Conservation (phyloP, 169 alveolate genomes). For the Cryptosporidium parvum region DNA sequence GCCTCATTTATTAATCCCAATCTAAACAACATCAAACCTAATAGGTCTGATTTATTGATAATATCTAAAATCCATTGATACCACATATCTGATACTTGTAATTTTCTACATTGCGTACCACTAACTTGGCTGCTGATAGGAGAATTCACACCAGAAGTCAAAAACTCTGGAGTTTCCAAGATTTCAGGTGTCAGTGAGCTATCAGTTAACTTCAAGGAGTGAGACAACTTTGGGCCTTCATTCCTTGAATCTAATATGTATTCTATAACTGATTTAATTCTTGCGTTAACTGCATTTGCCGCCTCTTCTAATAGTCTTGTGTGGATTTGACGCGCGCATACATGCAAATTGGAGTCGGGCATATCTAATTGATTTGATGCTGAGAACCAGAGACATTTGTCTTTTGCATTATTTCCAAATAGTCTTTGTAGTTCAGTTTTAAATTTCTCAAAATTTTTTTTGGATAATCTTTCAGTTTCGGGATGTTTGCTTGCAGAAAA, state of each 20-base stretch:
- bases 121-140: constrained; percentile 12
- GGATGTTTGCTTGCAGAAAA: constrained; percentile 21
- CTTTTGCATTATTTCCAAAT: constrained; percentile 40
- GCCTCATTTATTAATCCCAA: constrained; percentile 46
- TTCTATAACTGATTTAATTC: constrained; percentile 59
- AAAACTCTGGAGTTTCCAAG: constrained; percentile 20
- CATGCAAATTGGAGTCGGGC: background rate
- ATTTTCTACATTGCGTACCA: constrained; percentile 65
- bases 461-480: constrained; percentile 54
- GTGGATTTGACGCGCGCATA: background rate
- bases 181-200: background rate
- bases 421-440: constrained; percentile 50
- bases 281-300: constrained; percentile 21
- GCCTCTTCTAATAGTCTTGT: constrained; percentile 23
- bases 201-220: constrained; percentile 14
- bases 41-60: constrained; percentile 18
- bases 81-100: constrained; percentile 67
- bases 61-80: constrained; percentile 73
- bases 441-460: constrained; percentile 53
- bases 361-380: constrained; percentile 12
- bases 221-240: constrained; percentile 64
- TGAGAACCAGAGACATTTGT: constrained; percentile 57
- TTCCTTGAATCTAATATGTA: background rate
- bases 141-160: constrained; percentile 15
- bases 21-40: constrained; percentile 30